Conservation (phyloP, 2,329 filamentous ascomycete genomes). For the Beauveria medogensis region DNA sequence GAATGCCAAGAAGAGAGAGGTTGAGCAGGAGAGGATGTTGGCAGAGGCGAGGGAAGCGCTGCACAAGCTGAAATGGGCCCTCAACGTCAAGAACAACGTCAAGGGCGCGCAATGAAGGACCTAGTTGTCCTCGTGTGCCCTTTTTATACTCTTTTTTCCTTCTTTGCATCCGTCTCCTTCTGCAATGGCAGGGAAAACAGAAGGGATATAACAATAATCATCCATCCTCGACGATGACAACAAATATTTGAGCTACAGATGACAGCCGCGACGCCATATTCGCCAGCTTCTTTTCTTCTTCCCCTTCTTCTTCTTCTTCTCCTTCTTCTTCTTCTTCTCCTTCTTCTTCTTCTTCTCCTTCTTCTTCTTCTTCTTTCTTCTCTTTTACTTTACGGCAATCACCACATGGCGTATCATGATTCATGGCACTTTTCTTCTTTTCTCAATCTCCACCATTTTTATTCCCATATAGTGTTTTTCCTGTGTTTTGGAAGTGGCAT, state of each 20-base stretch:
- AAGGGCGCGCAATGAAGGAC: constrained; percentile 41
- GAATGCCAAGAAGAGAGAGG: constrained; percentile 48
- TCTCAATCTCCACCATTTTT: constrained; percentile 9
- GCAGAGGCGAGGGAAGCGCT: constrained; percentile 52
- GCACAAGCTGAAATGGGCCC: constrained; percentile 64
- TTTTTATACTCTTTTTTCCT: neutral
- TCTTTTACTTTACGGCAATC: neutral
- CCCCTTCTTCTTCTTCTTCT: neutral
- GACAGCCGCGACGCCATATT: neutral
- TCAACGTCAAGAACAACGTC: constrained; percentile 57
- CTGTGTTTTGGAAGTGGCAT: neutral
- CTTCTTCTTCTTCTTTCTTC: neutral
- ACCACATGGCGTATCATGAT: constrained; percentile 6
- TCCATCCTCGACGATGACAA: neutral
- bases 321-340: no score
- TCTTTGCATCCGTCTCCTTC: neutral
- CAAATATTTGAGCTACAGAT: neutral
- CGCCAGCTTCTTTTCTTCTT: neutral
- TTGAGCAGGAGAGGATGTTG: constrained; percentile 52
- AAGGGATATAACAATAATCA: neutral
- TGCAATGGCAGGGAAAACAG: neutral
- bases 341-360: no score
- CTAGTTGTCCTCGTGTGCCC: neutral
- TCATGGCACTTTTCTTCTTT: constrained; percentile 12
- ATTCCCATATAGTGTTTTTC: constrained; percentile 6